Conservation (phyloP, 345 rosid species). For the Limnanthes douglasii region DNA sequence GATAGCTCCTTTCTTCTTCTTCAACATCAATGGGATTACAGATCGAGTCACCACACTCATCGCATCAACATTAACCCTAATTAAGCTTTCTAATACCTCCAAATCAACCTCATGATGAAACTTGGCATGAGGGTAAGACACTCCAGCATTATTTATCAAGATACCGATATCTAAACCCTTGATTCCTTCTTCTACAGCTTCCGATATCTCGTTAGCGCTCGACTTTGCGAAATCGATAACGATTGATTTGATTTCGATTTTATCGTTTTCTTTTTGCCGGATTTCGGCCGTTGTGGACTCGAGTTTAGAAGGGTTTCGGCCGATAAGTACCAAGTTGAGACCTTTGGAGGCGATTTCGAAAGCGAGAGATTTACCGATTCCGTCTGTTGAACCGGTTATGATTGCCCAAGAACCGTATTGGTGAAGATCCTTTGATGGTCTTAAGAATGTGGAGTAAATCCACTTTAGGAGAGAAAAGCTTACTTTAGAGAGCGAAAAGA, state of each 20-base stretch:
- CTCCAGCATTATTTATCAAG: conserved; percentile 25
- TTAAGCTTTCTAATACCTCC: conserved; percentile 15
- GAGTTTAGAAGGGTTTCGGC: conserved; percentile 23
- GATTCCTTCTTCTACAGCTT: conserved; percentile 4
- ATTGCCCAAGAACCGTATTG: conserved; percentile 31
- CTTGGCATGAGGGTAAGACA: conserved; percentile 12
- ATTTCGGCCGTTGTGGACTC: conserved; percentile 12
- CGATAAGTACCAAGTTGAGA: conserved; percentile 22
- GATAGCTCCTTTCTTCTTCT: conserved; percentile 33
- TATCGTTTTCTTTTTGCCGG: not conserved
- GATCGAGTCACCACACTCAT: conserved; percentile 19
- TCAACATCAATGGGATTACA: conserved; percentile 24
- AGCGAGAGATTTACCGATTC: conserved; percentile 34
- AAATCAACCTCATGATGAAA: conserved; percentile 26
- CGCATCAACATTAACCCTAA: conserved; percentile 27
- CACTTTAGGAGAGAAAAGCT: conserved; percentile 12
- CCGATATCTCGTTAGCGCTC: conserved; percentile 12
- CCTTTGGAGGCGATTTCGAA: conserved; percentile 24
- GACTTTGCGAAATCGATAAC: conserved; percentile 15
- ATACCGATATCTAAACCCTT: conserved; percentile 27
- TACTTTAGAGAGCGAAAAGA: conserved; percentile 8
- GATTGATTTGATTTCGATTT: conserved; percentile 6
- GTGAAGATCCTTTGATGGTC: conserved; percentile 24
- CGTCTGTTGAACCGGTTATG: conserved; percentile 31
- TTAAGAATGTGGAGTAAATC: conserved; percentile 19